These are phyloP conservation scores for Pythium grandisporangium DNA, from an alignment of 352 stramenopile genomes.

Conservation along the genomic window DNA sequence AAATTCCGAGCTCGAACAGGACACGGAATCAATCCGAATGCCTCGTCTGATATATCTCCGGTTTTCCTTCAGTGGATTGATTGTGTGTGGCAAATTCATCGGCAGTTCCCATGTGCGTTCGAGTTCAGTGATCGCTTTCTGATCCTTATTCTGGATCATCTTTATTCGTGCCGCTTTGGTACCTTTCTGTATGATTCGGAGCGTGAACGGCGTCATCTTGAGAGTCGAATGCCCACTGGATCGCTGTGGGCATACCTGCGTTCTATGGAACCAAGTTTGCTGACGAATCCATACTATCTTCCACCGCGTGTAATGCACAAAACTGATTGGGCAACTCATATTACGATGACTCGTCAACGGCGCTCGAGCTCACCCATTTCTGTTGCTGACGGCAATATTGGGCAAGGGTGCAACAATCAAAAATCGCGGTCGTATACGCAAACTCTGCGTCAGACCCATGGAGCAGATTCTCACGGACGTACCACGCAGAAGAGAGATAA, in stretches of 20 bases:
- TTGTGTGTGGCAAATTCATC: constrained; percentile 75
- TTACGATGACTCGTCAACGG: too few species aligned
- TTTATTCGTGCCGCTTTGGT: constrained; percentile 78
- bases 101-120: constrained; percentile 72
- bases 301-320: constrained; percentile 13
- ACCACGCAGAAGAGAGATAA: too few species aligned
- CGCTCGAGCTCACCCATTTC: too few species aligned
- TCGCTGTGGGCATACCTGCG: constrained; percentile 76
- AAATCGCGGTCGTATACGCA: too few species aligned
- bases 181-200: constrained; percentile 97
- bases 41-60: constrained; percentile 94
- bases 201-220: constrained; percentile 40
- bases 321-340: too few species aligned
- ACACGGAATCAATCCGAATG: constrained; percentile 32
- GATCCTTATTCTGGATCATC: constrained; percentile 71
- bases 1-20: constrained; percentile 78
- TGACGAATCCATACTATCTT: constrained; percentile 72
- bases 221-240: constrained; percentile 37
- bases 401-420: too few species aligned
- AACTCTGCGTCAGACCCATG: too few species aligned
- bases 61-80: constrained; percentile 94
- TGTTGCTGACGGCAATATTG: too few species aligned
- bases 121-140: constrained; percentile 83
- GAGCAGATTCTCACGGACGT: too few species aligned
- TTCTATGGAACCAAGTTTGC: constrained; percentile 43